These are phyloP conservation scores for Cladosporium halotolerans DNA, from an alignment of 2,329 filamentous ascomycete genomes.

Conservation along the genomic window DNA sequence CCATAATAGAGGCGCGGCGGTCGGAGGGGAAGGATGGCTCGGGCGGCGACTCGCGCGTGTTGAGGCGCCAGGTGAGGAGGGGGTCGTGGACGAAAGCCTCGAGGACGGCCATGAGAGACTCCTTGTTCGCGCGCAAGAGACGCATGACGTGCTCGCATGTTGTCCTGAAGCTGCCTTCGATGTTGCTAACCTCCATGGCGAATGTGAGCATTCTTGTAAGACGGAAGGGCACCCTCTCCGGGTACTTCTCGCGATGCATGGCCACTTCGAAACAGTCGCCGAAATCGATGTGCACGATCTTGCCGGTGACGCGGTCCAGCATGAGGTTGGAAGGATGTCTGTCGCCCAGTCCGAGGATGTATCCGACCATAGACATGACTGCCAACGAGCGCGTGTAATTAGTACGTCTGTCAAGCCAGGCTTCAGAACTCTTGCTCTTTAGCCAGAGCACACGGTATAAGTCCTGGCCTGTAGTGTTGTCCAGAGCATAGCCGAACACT, in stretches of 20 bases:
- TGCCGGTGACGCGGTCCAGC: conserved; percentile 91
- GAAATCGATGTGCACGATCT: conserved; percentile 98
- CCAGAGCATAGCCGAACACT: conserved; percentile 96
- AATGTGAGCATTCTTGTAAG: conserved; percentile 98
- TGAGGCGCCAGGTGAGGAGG: conserved; percentile 92
- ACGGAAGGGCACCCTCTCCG: conserved; percentile 94
- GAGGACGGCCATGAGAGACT: conserved; percentile 94
- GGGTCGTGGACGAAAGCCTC: conserved; percentile 99
- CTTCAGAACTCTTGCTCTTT: conserved; percentile 96
- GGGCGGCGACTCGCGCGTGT: conserved; percentile 54
- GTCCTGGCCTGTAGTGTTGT: conserved; percentile 98
- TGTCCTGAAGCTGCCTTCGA: conserved; percentile 95
- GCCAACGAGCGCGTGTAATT: conserved; percentile 96
- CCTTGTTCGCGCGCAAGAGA: conserved; percentile 92
- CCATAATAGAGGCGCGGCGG: conserved; percentile 54
- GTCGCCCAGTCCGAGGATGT: conserved; percentile 93
- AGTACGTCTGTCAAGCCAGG: conserved; percentile 95
- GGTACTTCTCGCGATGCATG: conserved; percentile 99
- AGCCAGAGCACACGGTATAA: conserved; percentile 97
- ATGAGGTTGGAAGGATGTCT: conserved; percentile 96
- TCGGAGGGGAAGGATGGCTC: conserved; percentile 56
- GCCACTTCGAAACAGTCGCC: conserved; percentile 99
- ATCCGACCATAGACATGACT: conserved; percentile 99
- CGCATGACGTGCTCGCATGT: conserved; percentile 99
- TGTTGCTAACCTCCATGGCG: conserved; percentile 99